Base-by-base conservation (phyloP, 2,329 filamentous ascomycete genomes). In the Ilyonectria destructans region DNA sequence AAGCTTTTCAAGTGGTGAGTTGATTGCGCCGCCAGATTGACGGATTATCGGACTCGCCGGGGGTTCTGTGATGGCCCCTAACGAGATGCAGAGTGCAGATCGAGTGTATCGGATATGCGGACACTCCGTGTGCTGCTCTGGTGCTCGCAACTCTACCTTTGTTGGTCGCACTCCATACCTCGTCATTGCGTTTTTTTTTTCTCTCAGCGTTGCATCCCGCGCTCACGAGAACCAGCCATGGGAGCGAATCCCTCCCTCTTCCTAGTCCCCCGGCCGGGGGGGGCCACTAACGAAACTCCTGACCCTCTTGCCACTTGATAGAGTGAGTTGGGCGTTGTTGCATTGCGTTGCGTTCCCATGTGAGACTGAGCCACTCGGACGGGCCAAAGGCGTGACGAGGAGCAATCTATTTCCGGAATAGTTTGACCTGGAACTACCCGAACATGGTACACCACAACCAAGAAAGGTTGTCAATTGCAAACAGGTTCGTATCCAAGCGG, bases 21-120 rank as follows among this genome's bases (percentile, higher is more conserved):
- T 56, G 33, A 63, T 57, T 63, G 43, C 19, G 46, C n/a, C 46
- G 29, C 60, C 52, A 57, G 46, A 57, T 63, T 55, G 60, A 51
- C 54, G 21, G 31, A 29, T 43, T 49, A 8, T 48, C 51, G 40
- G n/a, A 7, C n/a, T n/a, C n/a, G 15, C 60, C 46, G 17, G 17
- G n/a, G 43, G 31, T 62, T 52, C n/a, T 33, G 49, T 33, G 29
- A 33, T 15, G n/a, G n/a, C 23, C 15, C 26, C 48, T 19, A 51
- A 29, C 26, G 26, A 10, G 26, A 51, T n/a, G 48, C 48, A 46
- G 51, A 43, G 19, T 35, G 59, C 59, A 45, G 59, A 48, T 49
- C 59, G 48, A 33, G 29, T 62, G 59, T 62, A 62, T 26, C 40
- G 48, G 35, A 35, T 54, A 54, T 54, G 51, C 51, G 51, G 51